Evolutionary conservation across 805 yeast genomes (phyloP).

Genomic region (Candida succiphila): DNA sequence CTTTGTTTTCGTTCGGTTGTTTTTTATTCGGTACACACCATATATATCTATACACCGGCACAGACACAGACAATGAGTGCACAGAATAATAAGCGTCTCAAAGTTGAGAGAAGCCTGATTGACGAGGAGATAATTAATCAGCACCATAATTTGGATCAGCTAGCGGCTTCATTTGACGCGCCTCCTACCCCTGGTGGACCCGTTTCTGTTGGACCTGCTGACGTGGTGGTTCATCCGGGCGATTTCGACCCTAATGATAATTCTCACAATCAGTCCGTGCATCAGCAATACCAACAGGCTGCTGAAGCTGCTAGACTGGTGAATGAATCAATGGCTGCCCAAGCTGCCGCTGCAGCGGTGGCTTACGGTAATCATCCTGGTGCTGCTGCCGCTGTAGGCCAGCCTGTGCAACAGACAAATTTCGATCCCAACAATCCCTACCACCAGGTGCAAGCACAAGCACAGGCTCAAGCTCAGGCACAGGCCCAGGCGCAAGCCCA

Average conservation of each 20-base stretch:
- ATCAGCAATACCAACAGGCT: neutral
- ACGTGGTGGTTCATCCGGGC: too few relatives aligned
- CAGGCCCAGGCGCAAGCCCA: neutral
- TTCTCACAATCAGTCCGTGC: neutral
- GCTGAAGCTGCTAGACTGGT: slow-evolving; percentile 1
- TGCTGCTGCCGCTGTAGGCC: neutral
- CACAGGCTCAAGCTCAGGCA: neutral
- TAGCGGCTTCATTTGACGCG: neutral
- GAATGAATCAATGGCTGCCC: slow-evolving; percentile 1
- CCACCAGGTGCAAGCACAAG: neutral
- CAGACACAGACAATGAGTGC: neutral
- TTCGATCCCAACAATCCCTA: neutral
- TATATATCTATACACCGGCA: too few relatives aligned
- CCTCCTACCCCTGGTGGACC: neutral
- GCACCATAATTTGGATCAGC: slow-evolving; percentile 2
- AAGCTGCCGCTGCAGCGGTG: neutral
- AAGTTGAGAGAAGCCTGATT: neutral
- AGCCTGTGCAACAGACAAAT: neutral
- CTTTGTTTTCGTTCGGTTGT: too few relatives aligned
- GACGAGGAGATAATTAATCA: slow-evolving; percentile 1
- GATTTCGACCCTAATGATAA: neutral
- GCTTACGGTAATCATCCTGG: neutral
- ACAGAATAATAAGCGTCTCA: neutral
- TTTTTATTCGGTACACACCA: too few relatives aligned
- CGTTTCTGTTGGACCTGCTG: neutral